A percentile compares a stretch with the other conserved stretches of the same genome.
Conservation (phyloP, 768 basidiomycete species). For the Lyophyllum shimeji region DNA sequence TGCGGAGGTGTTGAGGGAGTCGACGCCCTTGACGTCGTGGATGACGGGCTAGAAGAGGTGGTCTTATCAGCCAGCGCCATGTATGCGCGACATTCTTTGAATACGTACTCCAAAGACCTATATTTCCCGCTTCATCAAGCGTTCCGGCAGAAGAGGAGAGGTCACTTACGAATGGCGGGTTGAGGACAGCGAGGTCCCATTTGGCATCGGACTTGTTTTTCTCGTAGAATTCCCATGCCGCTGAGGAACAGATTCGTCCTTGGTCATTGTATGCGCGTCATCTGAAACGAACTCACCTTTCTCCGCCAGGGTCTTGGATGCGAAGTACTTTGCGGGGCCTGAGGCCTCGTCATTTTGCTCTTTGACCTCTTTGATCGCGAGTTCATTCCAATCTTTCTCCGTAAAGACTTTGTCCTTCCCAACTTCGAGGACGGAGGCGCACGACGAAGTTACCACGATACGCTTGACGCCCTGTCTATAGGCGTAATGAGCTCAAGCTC, state of each 20-base stretch:
- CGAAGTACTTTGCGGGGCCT: slow-evolving; percentile 45
- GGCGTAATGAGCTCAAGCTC: background rate
- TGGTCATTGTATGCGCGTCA: background rate
- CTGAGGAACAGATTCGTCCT: slow-evolving; percentile 26
- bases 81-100: too few species aligned
- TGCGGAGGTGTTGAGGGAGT: slow-evolving; percentile 36
- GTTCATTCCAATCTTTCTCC: slow-evolving; percentile 62
- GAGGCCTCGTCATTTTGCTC: slow-evolving; percentile 48
- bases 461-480: slow-evolving; percentile 42
- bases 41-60: slow-evolving; percentile 32
- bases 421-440: slow-evolving; percentile 41
- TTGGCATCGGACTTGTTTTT: slow-evolving; percentile 35
- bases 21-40: slow-evolving; percentile 28
- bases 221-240: slow-evolving; percentile 43
- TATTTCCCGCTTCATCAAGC: background rate
- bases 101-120: slow-evolving; percentile 31
- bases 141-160: background rate
- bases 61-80: background rate
- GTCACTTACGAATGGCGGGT: slow-evolving; percentile 47
- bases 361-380: slow-evolving; percentile 43
- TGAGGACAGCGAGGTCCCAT: slow-evolving; percentile 54
- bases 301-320: slow-evolving; percentile 63
- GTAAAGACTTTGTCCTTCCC: slow-evolving; percentile 29
- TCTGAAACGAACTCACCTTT: slow-evolving; percentile 29
- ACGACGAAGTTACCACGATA: slow-evolving; percentile 61